Evolutionary conservation across 2,329 filamentous ascomycete genomes (phyloP).

Genomic region (Aspergillus sp.): DNA sequence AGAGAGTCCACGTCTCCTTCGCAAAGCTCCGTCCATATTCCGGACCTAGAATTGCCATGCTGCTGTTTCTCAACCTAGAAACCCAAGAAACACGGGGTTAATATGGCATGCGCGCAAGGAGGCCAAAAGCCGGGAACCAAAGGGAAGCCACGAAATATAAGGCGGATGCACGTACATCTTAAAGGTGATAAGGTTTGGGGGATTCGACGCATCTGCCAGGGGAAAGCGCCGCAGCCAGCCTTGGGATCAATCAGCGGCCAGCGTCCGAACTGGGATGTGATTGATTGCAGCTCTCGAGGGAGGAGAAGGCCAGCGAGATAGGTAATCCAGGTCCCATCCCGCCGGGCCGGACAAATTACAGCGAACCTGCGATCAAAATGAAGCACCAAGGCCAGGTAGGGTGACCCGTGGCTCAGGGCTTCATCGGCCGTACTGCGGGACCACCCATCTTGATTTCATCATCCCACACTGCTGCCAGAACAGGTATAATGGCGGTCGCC

Average conservation of each 20-base stretch:
- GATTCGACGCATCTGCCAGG: slow-evolving; percentile 1
- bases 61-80: slow-evolving; percentile 21
- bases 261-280: not conserved
- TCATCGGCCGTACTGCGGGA: not conserved
- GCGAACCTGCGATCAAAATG: not conserved
- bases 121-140: slow-evolving; percentile 4
- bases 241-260: not conserved
- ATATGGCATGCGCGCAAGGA: slow-evolving; percentile 8
- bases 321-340: not conserved
- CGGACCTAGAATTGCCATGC: slow-evolving; percentile 30
- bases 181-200: slow-evolving; percentile 4
- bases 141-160: slow-evolving; percentile 1
- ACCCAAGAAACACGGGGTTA: slow-evolving; percentile 5
- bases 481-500: not conserved
- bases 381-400: not conserved
- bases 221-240: not conserved
- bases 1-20: slow-evolving; percentile 43
- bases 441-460: not conserved
- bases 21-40: slow-evolving; percentile 30
- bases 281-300: not conserved
- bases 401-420: not conserved
- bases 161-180: slow-evolving; percentile 1
- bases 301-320: not conserved
- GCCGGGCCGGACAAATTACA: not conserved
- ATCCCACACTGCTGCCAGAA: not conserved